Base-by-base conservation (phyloP, 805 yeast species). In the Cyberlindnera xishuangbannaensis region DNA sequence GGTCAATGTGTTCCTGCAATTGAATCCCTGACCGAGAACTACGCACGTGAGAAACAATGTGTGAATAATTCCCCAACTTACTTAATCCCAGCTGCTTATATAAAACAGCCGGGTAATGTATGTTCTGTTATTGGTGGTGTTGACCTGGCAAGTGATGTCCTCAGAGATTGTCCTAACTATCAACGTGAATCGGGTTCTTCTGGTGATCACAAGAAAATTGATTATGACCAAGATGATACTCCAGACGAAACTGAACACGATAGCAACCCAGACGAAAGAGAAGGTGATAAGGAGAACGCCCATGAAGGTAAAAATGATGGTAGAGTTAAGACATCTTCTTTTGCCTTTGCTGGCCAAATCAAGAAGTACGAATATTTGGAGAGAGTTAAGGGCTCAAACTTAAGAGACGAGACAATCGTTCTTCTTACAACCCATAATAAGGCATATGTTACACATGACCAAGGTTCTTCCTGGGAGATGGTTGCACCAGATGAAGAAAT, bases 391-490 rank as follows among this genome's bases (percentile, higher is more conserved):
- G 56, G 56, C 9, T 50, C 72, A 2, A 60, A 65, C 2, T 37
- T 59, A 31, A 66, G 64, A 17, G 83, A 77, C 41, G 88, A 83
- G 50, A 73, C 87, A 0, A 53, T 90, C 7, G 51, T 90, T 12
- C 58, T 83, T 6, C 60, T 73, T 30, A 80, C 90, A 1, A 53
- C 59, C 17, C 61, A 65, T 10, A 64, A 71, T 28, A 61, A 62
- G 5, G 69, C 77, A 3, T 80, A 63, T 46, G 69, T 84, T 7
- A 83, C 96, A 0, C 79, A 71, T 46, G 78, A 86, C 53, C 56
- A 51, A 31, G 56, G 56, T 18, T 48, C 50, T n/a, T 38, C 52
- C 8, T 51, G 57, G 57, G 55, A 50, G 28, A 43, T 39, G 39
- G 33, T 50, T 22, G 39, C 56, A 6, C 55, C 56, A 31, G 51